Evolutionary conservation across 2,329 filamentous ascomycete genomes (phyloP).

Genomic region (Fusarium kyushuense): DNA sequence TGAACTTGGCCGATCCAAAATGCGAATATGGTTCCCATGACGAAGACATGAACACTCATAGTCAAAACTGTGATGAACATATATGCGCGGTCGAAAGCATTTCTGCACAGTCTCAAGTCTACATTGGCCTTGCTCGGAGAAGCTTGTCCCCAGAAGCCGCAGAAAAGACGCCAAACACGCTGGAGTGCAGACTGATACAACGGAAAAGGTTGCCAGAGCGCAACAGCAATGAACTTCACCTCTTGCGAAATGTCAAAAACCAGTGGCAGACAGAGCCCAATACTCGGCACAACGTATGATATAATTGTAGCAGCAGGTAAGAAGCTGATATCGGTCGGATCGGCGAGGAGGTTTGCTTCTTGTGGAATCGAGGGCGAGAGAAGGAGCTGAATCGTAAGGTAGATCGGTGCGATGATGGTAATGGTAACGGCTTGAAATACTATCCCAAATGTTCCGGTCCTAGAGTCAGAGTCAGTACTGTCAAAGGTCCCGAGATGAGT

Average conservation of each 20-base stretch:
- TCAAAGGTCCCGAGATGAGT: rapidly evolving
- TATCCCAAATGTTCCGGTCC: conserved; percentile 40
- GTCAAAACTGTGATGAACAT: conserved; percentile 18
- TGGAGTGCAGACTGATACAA: conserved; percentile 31
- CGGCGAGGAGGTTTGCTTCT: conserved; percentile 14
- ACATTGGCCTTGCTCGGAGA: background rate
- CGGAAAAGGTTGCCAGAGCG: conserved; percentile 40
- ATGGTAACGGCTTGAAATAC: conserved; percentile 39
- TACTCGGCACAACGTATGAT: conserved; percentile 33
- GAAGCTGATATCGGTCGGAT: conserved; percentile 27
- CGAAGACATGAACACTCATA: conserved; percentile 9
- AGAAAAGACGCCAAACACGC: background rate
- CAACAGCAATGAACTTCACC: conserved; percentile 19
- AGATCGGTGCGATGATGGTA: conserved; percentile 39
- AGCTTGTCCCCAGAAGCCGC: background rate
- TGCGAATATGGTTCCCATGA: conserved; percentile 19
- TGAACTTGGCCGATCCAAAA: conserved; percentile 4
- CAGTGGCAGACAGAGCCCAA: conserved; percentile 31
- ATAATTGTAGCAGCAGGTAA: conserved; percentile 30
- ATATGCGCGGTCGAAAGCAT: conserved; percentile 15
- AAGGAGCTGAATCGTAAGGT: conserved; percentile 34
- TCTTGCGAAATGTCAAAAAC: conserved; percentile 11
- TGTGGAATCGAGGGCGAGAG: conserved; percentile 9
- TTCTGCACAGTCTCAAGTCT: background rate
- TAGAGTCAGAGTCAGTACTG: background rate